Evolutionary conservation across 345 rosid species (phyloP), one percentile per base, ranked within the genome.

Genomic region (Eucalyptus guilfoylei): DNA sequence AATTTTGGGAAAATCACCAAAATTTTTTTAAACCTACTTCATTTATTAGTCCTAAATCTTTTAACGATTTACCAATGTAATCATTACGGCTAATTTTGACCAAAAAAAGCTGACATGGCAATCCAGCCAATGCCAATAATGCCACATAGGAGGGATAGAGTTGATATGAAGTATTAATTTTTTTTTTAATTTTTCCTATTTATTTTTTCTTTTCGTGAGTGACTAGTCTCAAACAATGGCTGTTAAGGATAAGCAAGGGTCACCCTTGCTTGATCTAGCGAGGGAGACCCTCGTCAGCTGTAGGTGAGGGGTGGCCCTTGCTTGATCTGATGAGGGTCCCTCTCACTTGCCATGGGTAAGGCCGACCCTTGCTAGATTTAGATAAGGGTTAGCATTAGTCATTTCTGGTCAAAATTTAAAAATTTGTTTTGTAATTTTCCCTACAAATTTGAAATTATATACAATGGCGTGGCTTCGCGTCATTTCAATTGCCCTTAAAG

Each of bases 121-220:
- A 13, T 62, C 32, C 1, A 30, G 1, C 6, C 4, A 62, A 0
- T 14, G 15, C 15, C 16, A 13, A 30, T 6, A 62, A 13, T 28
- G 4, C 2, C 69, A 28, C 4, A 0, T 28, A 62, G 4, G 34
- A 60, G 14, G 8, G 15, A 30, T 13, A 8, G 0, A 13, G 1
- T 6, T 6, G 16, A 62, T 3, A 28, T 62, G 32, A 13, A 62
- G n/a, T n/a, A n/a, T n/a, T n/a, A n/a, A n/a, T 28, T 28, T 62
- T 60, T 28, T 11, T 5, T 26, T 58, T 58, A n/a, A n/a, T n/a
- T n/a, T n/a, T n/a, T n/a, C n/a, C 9, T 45, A 52, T 54, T 55
- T 3, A 1, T 55, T 55, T 28, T 58, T 30, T 3, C 16, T 60
- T 62, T 62, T 62, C 32, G 6, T 1, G 2, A 13, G 16, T 30